These are phyloP conservation scores for Epichloe bromicola DNA, from an alignment of 2,329 filamentous ascomycete species.

Conservation along the genomic window DNA sequence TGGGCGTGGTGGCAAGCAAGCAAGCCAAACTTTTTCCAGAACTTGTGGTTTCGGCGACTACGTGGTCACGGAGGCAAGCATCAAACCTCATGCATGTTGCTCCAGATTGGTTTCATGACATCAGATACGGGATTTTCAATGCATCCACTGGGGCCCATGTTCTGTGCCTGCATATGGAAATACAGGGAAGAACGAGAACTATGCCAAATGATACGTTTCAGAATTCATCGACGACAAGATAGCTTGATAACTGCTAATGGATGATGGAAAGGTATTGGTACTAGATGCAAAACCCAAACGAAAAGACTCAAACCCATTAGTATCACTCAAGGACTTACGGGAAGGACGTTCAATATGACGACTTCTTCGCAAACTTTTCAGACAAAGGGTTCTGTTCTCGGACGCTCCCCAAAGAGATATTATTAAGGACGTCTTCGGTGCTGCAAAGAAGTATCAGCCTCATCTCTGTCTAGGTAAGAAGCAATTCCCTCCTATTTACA, in stretches of 20 bases:
- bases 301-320: slow-evolving; percentile 20
- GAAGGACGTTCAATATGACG: slow-evolving; percentile 37
- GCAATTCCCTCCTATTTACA: not conserved
- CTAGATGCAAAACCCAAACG: slow-evolving; percentile 10
- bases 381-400: slow-evolving; percentile 33
- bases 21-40: not conserved
- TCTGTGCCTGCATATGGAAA: slow-evolving; percentile 42
- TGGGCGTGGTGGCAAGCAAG: not conserved
- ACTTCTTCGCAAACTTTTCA: slow-evolving; percentile 40
- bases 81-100: not conserved
- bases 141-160: slow-evolving; percentile 44
- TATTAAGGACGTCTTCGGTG: slow-evolving; percentile 26
- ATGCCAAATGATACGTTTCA: slow-evolving; percentile 32
- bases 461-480: not conserved
- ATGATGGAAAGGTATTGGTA: slow-evolving; percentile 5
- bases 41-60: slow-evolving; percentile 1
- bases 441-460: slow-evolving; percentile 3
- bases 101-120: slow-evolving; percentile 34
- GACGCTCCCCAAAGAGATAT: slow-evolving; percentile 18
- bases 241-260: too few species aligned
- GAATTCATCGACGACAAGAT: not conserved
- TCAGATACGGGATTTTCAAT: slow-evolving; percentile 43
- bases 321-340: slow-evolving; percentile 33
- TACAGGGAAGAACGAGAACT: slow-evolving; percentile 23
- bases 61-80: not conserved